These are phyloP conservation scores for Neoboletus brunneissimus DNA, from an alignment of 768 basidiomycete species.

Conservation along the genomic window DNA sequence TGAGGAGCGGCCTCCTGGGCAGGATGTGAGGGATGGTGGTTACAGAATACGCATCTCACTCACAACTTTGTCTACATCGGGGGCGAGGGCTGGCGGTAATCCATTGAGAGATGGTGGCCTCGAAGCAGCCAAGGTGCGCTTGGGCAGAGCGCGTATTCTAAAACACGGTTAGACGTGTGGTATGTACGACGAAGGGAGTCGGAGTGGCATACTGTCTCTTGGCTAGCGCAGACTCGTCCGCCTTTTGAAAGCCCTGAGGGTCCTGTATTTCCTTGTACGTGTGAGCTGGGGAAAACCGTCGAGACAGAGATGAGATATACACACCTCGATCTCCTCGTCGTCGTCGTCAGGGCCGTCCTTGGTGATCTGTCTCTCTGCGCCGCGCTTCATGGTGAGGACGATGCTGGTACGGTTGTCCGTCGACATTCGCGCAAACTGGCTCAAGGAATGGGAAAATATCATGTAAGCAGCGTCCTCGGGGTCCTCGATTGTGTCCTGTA, in stretches of 20 bases:
- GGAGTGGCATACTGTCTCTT: constrained; percentile 51
- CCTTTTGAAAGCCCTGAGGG: constrained; percentile 52
- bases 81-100: constrained; percentile 24
- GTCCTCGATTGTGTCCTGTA: background rate
- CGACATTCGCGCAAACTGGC: background rate
- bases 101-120: constrained; percentile 25
- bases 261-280: constrained; percentile 39
- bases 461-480: constrained; percentile 21
- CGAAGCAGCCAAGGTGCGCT: constrained; percentile 35
- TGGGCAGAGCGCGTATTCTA: constrained; percentile 69
- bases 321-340: constrained; percentile 38
- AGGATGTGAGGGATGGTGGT: constrained; percentile 16
- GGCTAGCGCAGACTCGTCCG: constrained; percentile 55
- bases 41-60: constrained; percentile 20
- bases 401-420: background rate
- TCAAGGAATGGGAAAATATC: constrained; percentile 16
- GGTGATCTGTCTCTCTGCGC: constrained; percentile 67
- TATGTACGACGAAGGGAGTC: background rate
- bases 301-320: background rate
- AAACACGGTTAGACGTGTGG: constrained; percentile 9
- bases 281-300: constrained; percentile 4
- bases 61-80: constrained; percentile 23
- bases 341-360: constrained; percentile 50
- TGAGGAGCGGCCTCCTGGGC: constrained; percentile 27
- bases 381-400: constrained; percentile 59